phyloP scores from a whole-genome alignment of 2,329 filamentous ascomycete genomes.

The Grosmannia serpens region DNA sequence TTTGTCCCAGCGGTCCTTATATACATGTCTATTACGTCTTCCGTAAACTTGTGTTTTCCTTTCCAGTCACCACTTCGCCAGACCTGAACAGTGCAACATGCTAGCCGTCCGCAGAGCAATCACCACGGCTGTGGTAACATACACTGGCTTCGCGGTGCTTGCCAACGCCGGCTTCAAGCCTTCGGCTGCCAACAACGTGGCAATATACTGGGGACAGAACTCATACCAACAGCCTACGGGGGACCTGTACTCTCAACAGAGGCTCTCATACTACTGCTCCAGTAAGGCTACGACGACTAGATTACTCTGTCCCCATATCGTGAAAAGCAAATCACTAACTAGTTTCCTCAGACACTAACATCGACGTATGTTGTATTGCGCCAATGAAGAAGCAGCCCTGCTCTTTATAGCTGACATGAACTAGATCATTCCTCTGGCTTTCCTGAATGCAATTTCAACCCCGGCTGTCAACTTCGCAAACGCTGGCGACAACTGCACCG shows the following conservation, averaged over 20 bases:
- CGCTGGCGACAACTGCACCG: conserved; percentile 47
- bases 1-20: background rate
- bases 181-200: conserved; percentile 40
- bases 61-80: background rate
- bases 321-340: background rate
- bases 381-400: no score
- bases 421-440: conserved; percentile 52
- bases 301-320: background rate
- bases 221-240: conserved; percentile 36
- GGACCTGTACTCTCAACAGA: conserved; percentile 37
- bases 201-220: conserved; percentile 62
- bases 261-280: conserved; percentile 46
- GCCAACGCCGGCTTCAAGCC: conserved; percentile 32
- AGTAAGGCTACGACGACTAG: conserved; percentile 28
- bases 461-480: conserved; percentile 54
- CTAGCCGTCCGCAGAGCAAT: background rate
- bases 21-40: background rate
- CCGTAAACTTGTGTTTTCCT: no score
- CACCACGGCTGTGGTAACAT: conserved; percentile 5
- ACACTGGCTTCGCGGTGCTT: conserved; percentile 5
- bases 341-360: background rate
- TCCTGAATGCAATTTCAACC: conserved; percentile 45
- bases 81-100: background rate
- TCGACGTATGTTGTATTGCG: background rate
- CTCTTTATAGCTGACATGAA: background rate